Base-by-base conservation (phyloP, 2,329 filamentous ascomycete species). In the Leptographium lundbergii region DNA sequence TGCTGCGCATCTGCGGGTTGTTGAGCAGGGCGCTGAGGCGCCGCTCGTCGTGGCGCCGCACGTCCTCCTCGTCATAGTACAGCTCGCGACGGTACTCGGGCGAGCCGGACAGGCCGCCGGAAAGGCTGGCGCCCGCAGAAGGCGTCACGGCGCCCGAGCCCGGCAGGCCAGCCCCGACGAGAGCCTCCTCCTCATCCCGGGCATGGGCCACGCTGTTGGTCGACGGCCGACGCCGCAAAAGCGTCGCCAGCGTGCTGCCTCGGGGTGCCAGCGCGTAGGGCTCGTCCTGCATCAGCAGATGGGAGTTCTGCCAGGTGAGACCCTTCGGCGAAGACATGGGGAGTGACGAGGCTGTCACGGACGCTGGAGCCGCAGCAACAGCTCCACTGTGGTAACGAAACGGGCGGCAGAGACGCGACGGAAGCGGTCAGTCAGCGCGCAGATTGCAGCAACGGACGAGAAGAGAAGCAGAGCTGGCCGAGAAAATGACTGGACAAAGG, bases 1-100 rank as follows among this genome's bases (percentile, higher is more conserved):
- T 88, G 68, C 87, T 91, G 62, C 89, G 80, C 79, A 91, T 87
- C 69, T 88, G 83, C 3, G 86, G 84, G n/a, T 80, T 81, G 66
- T 80, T 77, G 57, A 87, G 78, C 61, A 86, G 74, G 62, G 78
- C 75, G 60, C 74, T 81, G 56, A 85, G 70, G 25, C 82, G 81
- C 36, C 79, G 79, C 70, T 85, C 82, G 57, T 85, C 80, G 51
- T 73, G 70, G 22, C 73, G 71, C 47, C 74, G 72, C 32, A 75
- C 74, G 50, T 80, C 77, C 32, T 76, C 73, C 36, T 75, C 67
- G 57, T 65, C 66, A 25, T 66, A 62, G 59, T 66, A 63, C 14
- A 19, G 25, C 27, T 69, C 68, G 17, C 67, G 67, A n/a, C 63
- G 61, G 60, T 53, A 58, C 3, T 55, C 56, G 32, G 36, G 61